Evolutionary conservation across 225 moss, liverwort and hornwort genomes (phyloP).

Genomic region (Polytrichum commune): DNA sequence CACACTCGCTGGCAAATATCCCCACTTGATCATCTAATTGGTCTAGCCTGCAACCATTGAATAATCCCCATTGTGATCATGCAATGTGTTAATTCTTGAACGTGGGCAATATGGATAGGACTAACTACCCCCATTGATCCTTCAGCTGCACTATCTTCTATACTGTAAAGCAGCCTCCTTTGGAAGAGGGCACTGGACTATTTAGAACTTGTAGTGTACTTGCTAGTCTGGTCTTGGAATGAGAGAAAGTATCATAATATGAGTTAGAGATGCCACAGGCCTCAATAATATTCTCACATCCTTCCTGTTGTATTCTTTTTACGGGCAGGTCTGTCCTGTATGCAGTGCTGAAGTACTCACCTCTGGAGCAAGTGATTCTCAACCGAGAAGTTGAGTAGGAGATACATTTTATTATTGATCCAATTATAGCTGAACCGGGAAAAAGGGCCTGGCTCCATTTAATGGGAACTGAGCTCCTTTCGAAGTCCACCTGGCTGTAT

Average conservation of each 20-base stretch:
- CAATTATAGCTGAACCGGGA: neutral
- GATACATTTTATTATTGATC: neutral
- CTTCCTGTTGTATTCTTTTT: too few relatives aligned
- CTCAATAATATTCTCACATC: too few relatives aligned
- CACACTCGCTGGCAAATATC: neutral
- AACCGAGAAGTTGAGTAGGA: constrained; percentile 28
- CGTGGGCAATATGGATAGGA: neutral
- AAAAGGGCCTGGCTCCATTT: neutral
- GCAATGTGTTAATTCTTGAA: neutral
- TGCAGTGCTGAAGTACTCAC: constrained; percentile 63
- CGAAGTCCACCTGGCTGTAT: neutral
- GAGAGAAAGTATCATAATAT: too few relatives aligned
- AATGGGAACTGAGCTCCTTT: neutral
- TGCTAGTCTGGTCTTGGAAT: too few relatives aligned
- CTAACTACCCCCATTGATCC: too few relatives aligned
- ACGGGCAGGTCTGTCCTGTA: constrained; percentile 66
- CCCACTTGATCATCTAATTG: neutral
- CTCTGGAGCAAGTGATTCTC: constrained; percentile 30
- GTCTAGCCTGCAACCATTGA: neutral
- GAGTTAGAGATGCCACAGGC: too few relatives aligned
- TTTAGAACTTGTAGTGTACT: too few relatives aligned
- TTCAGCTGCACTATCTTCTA: too few relatives aligned
- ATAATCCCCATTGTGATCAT: neutral
- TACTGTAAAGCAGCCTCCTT: too few relatives aligned
- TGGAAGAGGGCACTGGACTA: neutral